Evolutionary conservation across 1,284 basidiomycete genomes (phyloP), one percentile per base, ranked within the genome.

Genomic region (Apiotrichum laibachii): DNA sequence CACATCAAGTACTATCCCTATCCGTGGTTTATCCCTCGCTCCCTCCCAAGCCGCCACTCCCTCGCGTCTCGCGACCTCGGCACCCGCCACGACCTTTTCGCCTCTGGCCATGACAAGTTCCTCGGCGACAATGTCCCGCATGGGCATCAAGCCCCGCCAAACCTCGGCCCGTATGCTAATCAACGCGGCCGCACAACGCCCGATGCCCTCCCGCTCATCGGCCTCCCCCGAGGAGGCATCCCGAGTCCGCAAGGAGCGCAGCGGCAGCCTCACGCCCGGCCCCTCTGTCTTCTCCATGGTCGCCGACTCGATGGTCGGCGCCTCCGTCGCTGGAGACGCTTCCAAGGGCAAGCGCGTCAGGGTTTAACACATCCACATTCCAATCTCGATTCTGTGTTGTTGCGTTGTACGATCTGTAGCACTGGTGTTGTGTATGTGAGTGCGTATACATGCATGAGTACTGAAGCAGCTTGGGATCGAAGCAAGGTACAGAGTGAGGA

Each of bases 71-170:
- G 69, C 68, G 12, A 53, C 67, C 6, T 62, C 60, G 39, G 65
- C 69, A 13, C 68, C 65, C 6, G 59, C 66, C 21, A 31, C 64
- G 26, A 61, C 61, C 16, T 51, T 64, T 33, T 51, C 60, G 50
- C 64, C 61, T 11, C 50, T 65, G 37, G 53, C 63, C 13, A 48
- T 65, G 37, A 50, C 63, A 13, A 57, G 39, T 21, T 57, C 55
- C 2, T 22, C 53, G 16, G 52, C 69, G n/a, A n/a, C 47, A 33
- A 59, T 73, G 53, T 64, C 69, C 6, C 61, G 65, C 37, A 74
- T 76, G 71, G 71, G 75, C n/a, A 72, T 75, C 64, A 71, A 66
- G 50, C 75, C 75, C 2, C 59, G 67, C 33, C 72, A 73, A 51
- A 72, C 73, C 1, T 66, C 69, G 1, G 72, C 75, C 22, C 64